Conservation (phyloP, 352 stramenopile species). For the Phytophthora megakarya region DNA sequence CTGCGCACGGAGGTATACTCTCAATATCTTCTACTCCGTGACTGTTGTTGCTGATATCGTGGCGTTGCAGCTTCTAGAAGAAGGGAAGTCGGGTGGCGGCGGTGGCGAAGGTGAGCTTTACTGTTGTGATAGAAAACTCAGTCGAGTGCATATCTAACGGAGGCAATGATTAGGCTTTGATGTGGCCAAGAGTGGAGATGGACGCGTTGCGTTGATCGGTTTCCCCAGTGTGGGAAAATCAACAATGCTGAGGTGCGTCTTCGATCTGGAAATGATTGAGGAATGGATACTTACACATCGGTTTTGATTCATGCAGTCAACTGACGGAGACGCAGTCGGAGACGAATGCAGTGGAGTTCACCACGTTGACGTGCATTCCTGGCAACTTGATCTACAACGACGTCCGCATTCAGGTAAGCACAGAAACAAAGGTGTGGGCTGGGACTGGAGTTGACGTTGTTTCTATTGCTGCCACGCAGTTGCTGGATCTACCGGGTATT, state of each 20-base stretch:
- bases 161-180: conserved; percentile 83
- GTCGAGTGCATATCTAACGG: background rate
- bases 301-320: conserved; percentile 56
- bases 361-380: conserved; percentile 98
- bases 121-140: background rate
- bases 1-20: conserved; percentile 93
- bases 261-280: too few species aligned
- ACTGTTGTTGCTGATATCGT: background rate
- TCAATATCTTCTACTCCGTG: background rate
- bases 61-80: conserved; percentile 69
- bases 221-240: conserved; percentile 92
- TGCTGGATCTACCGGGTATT: conserved; percentile 99
- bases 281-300: conserved; percentile 1
- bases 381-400: conserved; percentile 97
- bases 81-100: conserved; percentile 74
- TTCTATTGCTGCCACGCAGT: conserved; percentile 34
- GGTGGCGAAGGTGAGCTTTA: conserved; percentile 69
- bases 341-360: conserved; percentile 98
- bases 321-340: conserved; percentile 97
- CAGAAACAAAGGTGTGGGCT: background rate
- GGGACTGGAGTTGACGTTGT: background rate
- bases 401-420: conserved; percentile 93
- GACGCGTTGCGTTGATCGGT: conserved; percentile 97
- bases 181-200: conserved; percentile 95
- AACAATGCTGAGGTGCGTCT: conserved; percentile 75